phyloP scores from a whole-genome alignment of 352 stramenopile genomes.

The Globisporangium lucens region DNA sequence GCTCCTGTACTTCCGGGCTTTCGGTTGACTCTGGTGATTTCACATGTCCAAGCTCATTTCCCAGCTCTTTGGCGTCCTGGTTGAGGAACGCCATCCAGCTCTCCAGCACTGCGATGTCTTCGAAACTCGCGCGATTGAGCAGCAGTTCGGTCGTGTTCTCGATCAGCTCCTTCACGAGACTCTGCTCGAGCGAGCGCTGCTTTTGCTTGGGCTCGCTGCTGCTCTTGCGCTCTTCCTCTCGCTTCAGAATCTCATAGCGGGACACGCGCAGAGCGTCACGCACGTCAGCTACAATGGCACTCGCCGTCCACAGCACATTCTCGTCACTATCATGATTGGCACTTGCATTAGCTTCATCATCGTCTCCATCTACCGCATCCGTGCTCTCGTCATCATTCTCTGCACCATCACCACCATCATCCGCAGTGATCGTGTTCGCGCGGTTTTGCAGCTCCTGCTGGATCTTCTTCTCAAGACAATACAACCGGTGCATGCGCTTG shows the following conservation, averaged over 20 bases:
- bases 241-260: conserved; percentile 25
- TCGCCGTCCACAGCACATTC: conserved; percentile 16
- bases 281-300: conserved; percentile 33
- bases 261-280: conserved; percentile 27
- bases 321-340: background rate
- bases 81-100: conserved; percentile 42
- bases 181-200: conserved; percentile 32
- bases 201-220: conserved; percentile 17
- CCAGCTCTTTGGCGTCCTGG: conserved; percentile 1
- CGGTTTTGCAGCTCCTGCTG: conserved; percentile 34
- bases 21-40: background rate
- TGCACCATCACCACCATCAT: conserved; percentile 14
- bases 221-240: conserved; percentile 13
- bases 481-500: conserved; percentile 38
- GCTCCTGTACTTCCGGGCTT: background rate
- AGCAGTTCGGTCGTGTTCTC: conserved; percentile 69
- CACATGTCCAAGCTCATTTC: conserved; percentile 13
- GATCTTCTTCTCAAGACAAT: conserved; percentile 45
- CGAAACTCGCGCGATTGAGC: conserved; percentile 37
- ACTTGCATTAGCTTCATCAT: conserved; percentile 19
- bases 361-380: conserved; percentile 1
- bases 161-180: conserved; percentile 51
- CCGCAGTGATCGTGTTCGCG: conserved; percentile 4
- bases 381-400: conserved; percentile 8
- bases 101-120: conserved; percentile 33